phyloP scores from a whole-genome alignment of 2,329 filamentous ascomycete species.

The Fusarium sp. region DNA sequence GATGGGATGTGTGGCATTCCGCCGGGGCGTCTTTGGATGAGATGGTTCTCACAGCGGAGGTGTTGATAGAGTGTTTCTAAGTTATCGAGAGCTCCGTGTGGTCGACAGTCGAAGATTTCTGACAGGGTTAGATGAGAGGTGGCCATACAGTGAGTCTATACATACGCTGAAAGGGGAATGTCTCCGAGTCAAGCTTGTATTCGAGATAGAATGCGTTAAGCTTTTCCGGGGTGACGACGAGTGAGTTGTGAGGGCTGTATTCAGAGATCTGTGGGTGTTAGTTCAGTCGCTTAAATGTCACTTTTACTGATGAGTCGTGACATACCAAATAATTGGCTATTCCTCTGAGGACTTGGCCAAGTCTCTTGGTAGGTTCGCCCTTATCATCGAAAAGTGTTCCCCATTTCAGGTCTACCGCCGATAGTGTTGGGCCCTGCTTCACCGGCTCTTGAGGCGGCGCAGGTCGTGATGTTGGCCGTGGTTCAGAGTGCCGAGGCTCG shows the following conservation, averaged over 20 bases:
- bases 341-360: conserved; percentile 78
- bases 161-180: conserved; percentile 76
- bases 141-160: neutral
- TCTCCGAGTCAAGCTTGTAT: conserved; percentile 72
- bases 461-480: conserved; percentile 5
- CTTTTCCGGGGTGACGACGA: conserved; percentile 82
- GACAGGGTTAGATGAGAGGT: conserved; percentile 1
- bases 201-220: conserved; percentile 79
- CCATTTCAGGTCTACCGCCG: conserved; percentile 78
- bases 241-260: conserved; percentile 47
- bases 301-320: neutral
- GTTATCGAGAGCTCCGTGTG: conserved; percentile 41
- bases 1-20: conserved; percentile 70
- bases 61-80: conserved; percentile 64
- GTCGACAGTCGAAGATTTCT: conserved; percentile 65
- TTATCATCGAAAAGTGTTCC: conserved; percentile 77
- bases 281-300: neutral
- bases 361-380: conserved; percentile 73
- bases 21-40: conserved; percentile 66
- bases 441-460: conserved; percentile 12
- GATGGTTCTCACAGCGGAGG: conserved; percentile 70
- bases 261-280: conserved; percentile 47
- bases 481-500: conserved; percentile 8
- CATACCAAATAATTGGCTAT: conserved; percentile 79
- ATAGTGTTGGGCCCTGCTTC: conserved; percentile 20